Evolutionary conservation across 495 filamentous ascomycete genomes (phyloP), one percentile per base, ranked within the genome.

Genomic region (Aspergillus bertholletiae): DNA sequence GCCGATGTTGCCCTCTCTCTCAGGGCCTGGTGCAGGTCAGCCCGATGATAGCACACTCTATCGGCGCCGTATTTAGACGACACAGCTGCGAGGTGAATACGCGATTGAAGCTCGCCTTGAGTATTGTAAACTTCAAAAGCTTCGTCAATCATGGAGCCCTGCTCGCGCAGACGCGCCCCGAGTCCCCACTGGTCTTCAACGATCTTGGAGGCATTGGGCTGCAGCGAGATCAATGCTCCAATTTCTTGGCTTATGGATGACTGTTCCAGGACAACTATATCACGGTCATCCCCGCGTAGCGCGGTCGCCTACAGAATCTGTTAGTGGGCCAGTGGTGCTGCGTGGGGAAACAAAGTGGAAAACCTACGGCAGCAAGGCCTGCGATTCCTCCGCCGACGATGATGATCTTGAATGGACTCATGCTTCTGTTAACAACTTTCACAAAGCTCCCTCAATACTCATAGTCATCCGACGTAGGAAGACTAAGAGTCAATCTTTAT

Each of bases 111-210:
- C 5, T 47, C 11, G 0, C 69, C 67, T 11, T 63, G 58, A 0
- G 56, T 57, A 41, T 68, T 61, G 49, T 72, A 72, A 12, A 66
- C 56, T 20, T 61, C 59, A 15, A 72, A 68, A 2, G 61, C 66
- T 21, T 63, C 58, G 28, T 71, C 66, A 3, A 64, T 54, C 55
- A 69, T 64, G 17, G 59, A 48, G 3, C 54, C 55, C 0, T 54
- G 56, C 18, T 59, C 51, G 1, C 46, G 30, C 7, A 66, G 48
- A 8, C 54, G 46, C 1, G 55, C 9, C 5, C 51, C 30, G 23
- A 69, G 44, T 7, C 46, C 54, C 64, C 66, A 71, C 44, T 51
- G 51, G 0, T 15, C 40, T 17, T 67, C 55, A 9, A 65, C 49
- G 23, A 71, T 67, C n/a, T 56, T 63, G 0, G 62, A 64, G 6